Evolutionary conservation across 345 rosid species (phyloP), one percentile per base, ranked within the genome.

Genomic region (Eucalyptus polybractea): DNA sequence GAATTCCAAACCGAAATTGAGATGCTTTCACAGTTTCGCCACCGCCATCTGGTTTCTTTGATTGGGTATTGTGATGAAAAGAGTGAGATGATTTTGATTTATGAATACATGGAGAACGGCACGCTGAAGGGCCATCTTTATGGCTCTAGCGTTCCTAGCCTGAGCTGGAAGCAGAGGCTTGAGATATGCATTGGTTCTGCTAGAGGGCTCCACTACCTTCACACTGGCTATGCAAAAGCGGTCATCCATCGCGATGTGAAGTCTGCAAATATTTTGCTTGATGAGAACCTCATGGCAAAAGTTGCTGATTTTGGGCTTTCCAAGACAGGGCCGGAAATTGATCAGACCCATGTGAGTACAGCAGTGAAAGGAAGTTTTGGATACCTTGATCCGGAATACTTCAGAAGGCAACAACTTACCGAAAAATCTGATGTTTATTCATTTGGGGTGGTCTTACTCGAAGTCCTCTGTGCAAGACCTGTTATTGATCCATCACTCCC

Each of bases 311-410:
- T 97, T 88, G 98, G 99, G 88, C 93, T 97, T 86, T 97, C 98
- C n/a, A 97, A 97, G 93, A 92, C 97, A 1, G 99, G 98, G 51
- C 98, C 98, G 13, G 99, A 97, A 91, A 69, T 97, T n/a, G 98
- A 97, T 90, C 98, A 97, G 92, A 97, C 99, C 31, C 99, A 97
- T 85, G 98, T 97, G 89, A 97, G 98, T 89, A 97, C 99, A 19
- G 99, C 99, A 3, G 99, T 97, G 87, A 97, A 97, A 93, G 99
- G 99, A 51, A 97, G 98, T 86, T 97, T 97, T 25, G 99, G 99
- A 6, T 97, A 97, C 91, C 95, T 97, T 17, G 99, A 97, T 88
- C 99, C 99, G 0, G 99, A 97, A 88, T 97, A 97, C 91, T 94
- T 96, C 90, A 93, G 99, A 93, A 94, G 98, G 91, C 98, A 97